Percentiles rank a stretch among this genome's conserved stretches.
Evolutionary conservation across 441 rosid species (phyloP).

Genomic region (Populus hybrid): DNA sequence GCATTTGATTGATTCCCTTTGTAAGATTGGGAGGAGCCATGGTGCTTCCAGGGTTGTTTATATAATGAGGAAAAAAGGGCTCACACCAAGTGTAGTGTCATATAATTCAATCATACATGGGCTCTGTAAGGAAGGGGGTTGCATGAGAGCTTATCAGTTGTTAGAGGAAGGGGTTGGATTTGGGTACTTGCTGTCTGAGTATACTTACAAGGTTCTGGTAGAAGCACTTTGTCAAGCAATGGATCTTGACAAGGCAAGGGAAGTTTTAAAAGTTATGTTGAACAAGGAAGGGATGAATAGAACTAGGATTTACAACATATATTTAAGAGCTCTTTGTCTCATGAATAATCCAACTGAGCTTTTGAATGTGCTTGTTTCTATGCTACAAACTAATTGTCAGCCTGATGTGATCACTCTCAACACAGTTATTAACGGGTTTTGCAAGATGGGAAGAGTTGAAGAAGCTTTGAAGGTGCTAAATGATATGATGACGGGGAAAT

Average conservation of each 20-base stretch:
- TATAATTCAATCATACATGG: constrained; percentile 77
- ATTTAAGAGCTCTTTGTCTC: constrained; percentile 62
- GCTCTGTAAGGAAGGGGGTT: constrained; percentile 63
- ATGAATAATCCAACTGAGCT: constrained; percentile 60
- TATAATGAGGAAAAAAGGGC: constrained; percentile 63
- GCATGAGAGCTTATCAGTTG: constrained; percentile 78
- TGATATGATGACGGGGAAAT: constrained; percentile 72
- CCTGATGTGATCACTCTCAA: constrained; percentile 79
- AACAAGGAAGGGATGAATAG: constrained; percentile 42
- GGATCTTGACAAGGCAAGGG: constrained; percentile 50
- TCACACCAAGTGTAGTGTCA: constrained; percentile 48
- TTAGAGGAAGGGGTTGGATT: constrained; percentile 64
- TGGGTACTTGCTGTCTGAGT: constrained; percentile 64
- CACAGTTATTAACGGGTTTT: constrained; percentile 69
- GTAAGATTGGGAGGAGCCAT: constrained; percentile 52
- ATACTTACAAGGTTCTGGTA: constrained; percentile 61
- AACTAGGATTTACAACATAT: constrained; percentile 69
- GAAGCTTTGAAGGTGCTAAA: constrained; percentile 65
- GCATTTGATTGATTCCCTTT: constrained; percentile 69
- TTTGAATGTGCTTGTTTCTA: constrained; percentile 58
- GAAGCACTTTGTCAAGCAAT: constrained; percentile 62
- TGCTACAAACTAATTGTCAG: constrained; percentile 67
- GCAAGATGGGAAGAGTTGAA: constrained; percentile 67
- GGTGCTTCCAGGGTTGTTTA: constrained; percentile 77
- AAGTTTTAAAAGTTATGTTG: constrained; percentile 56